Evolutionary conservation across 805 yeast genomes (phyloP).

Genomic region (Scheffersomyces amazonensis): DNA sequence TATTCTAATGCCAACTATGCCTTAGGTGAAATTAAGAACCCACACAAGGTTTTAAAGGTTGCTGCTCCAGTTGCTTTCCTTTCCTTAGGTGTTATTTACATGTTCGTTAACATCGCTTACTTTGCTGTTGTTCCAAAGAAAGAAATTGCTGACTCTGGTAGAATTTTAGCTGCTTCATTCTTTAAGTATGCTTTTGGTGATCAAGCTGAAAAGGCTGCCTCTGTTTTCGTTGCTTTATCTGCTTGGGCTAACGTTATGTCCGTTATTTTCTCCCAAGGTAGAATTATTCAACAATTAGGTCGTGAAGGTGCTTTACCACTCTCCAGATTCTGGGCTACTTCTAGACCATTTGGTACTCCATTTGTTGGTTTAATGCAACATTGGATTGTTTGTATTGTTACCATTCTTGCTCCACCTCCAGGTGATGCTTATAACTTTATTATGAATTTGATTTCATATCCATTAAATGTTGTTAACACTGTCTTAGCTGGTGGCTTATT

Average conservation of each 20-base stretch:
- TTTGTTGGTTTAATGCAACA: conserved; percentile 71
- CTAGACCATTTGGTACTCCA: conserved; percentile 73
- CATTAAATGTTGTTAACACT: conserved; percentile 72
- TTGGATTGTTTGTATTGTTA: conserved; percentile 69
- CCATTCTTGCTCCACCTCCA: conserved; percentile 73
- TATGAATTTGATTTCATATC: conserved; percentile 76
- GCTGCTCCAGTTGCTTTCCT: conserved; percentile 77
- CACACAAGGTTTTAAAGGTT: conserved; percentile 60
- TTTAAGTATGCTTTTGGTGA: conserved; percentile 71
- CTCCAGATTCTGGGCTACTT: conserved; percentile 65
- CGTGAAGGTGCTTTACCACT: conserved; percentile 81
- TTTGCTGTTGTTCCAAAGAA: conserved; percentile 78
- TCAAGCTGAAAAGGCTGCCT: conserved; percentile 66
- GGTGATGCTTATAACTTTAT: conserved; percentile 87
- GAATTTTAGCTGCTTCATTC: conserved; percentile 72
- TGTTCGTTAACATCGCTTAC: conserved; percentile 76
- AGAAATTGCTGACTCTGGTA: conserved; percentile 56
- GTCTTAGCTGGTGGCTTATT: conserved; percentile 62
- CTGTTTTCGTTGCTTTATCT: conserved; percentile 77
- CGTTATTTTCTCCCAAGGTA: conserved; percentile 78
- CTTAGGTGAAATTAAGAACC: conserved; percentile 73
- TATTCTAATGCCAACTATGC: conserved; percentile 84
- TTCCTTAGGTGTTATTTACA: conserved; percentile 60
- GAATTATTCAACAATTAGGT: conserved; percentile 77
- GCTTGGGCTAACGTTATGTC: conserved; percentile 81